phyloP scores from a whole-genome alignment of 78 protist genomes.

The Polysphondylium violaceum region DNA sequence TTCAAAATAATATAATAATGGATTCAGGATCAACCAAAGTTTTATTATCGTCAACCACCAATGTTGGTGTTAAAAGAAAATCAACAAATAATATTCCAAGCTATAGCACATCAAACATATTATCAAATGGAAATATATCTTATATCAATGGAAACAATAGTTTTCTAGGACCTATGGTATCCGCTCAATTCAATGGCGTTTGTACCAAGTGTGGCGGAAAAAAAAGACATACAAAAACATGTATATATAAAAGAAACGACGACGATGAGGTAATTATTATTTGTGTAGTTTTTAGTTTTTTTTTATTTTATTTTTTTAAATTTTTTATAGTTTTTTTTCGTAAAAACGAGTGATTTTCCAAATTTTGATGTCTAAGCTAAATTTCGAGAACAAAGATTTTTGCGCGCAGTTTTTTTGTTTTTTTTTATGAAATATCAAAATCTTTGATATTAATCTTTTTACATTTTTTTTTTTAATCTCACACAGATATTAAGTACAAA shows the following conservation, averaged over 20 bases:
- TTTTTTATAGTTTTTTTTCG: neutral
- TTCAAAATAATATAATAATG: neutral
- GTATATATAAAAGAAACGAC: slow-evolving; percentile 48
- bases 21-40: slow-evolving; percentile 28
- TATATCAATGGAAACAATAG: neutral
- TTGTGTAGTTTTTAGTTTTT: too few species aligned
- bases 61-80: slow-evolving; percentile 13
- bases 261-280: slow-evolving; percentile 28
- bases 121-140: neutral
- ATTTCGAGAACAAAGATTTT: neutral
- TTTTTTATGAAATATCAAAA: too few species aligned
- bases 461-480: neutral
- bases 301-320: too few species aligned
- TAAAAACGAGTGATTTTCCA: neutral
- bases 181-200: neutral
- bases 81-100: neutral
- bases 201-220: slow-evolving; percentile 65
- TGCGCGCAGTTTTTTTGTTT: too few species aligned
- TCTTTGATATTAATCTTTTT: neutral
- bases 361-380: neutral
- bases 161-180: neutral
- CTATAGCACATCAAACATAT: neutral
- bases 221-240: slow-evolving; percentile 41
- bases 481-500: too few species aligned
- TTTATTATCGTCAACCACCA: neutral